A percentile compares a stretch with the other conserved stretches of the same genome.
Conservation (phyloP, 805 yeast genomes). For the Ogataea ramenticola region DNA sequence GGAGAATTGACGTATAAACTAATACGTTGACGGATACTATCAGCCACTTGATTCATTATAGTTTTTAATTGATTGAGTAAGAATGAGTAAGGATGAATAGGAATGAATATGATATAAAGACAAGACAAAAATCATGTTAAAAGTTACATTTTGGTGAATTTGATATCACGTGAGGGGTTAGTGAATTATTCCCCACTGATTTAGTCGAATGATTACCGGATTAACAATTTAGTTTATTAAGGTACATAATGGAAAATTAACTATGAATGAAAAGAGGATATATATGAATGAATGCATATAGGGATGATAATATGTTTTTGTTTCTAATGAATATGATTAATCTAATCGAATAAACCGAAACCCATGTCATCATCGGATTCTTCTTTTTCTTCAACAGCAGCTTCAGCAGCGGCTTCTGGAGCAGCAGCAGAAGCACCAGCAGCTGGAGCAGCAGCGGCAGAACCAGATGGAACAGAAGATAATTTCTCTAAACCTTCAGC, state of each 20-base stretch:
- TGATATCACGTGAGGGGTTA: no score
- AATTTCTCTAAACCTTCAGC: conserved; percentile 78
- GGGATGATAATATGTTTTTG: not conserved
- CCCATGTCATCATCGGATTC: conserved; percentile 66
- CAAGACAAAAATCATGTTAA: no score
- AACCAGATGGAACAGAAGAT: conserved; percentile 78
- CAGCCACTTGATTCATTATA: not conserved
- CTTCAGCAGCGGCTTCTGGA: conserved; percentile 52
- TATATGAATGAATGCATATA: not conserved
- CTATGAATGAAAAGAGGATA: not conserved
- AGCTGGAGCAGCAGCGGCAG: conserved; percentile 61
- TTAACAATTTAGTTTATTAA: not conserved
- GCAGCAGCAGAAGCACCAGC: conserved; percentile 49
- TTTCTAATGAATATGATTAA: conserved; percentile 3
- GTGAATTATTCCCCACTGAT: no score
- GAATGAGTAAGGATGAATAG: no score
- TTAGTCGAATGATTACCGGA: no score
- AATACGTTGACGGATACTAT: not conserved
- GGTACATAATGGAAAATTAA: not conserved
- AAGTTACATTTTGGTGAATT: no score
- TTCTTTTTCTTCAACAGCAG: conserved; percentile 41
- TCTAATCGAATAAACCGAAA: conserved; percentile 95
- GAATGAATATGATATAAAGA: no score
- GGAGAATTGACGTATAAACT: not conserved
- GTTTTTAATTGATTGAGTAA: not conserved